phyloP scores from a whole-genome alignment of 1,284 basidiomycete genomes.

The Chalciporus sp. region DNA sequence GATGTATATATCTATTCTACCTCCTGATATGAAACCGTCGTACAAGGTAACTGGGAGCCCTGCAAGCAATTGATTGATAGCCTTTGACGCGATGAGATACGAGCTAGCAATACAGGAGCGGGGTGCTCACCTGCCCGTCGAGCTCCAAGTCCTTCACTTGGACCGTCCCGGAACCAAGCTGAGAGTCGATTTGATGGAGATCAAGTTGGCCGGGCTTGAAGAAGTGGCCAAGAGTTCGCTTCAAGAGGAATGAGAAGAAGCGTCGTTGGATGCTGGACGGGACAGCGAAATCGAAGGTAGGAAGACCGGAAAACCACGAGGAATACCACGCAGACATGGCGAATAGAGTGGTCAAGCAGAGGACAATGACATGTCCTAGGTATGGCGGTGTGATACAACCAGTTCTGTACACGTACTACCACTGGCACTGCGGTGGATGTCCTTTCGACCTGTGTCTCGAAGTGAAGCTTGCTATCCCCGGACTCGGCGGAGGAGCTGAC shows the following conservation, averaged over 20 bases:
- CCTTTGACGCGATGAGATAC: conserved; percentile 48
- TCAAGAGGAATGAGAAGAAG: conserved; percentile 88
- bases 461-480: neutral
- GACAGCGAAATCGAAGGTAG: conserved; percentile 68
- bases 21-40: conserved; percentile 73
- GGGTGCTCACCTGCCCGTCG: conserved; percentile 61
- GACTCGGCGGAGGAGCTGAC: neutral
- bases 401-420: neutral
- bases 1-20: too few relatives aligned
- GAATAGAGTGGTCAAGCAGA: conserved; percentile 19
- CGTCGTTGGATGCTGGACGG: conserved; percentile 85
- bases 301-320: conserved; percentile 64
- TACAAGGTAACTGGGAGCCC: conserved; percentile 71
- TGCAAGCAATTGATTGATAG: conserved; percentile 75
- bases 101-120: conserved; percentile 9
- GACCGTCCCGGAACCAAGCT: conserved; percentile 86
- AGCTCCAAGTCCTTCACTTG: conserved; percentile 85
- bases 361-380: conserved; percentile 21
- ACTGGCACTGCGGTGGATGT: conserved; percentile 4
- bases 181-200: conserved; percentile 85
- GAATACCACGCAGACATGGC: conserved; percentile 39
- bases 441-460: conserved; percentile 5
- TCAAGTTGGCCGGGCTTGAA: conserved; percentile 89
- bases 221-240: conserved; percentile 82
- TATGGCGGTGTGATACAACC: neutral